These are phyloP conservation scores for Jasminum sambac DNA, from an alignment of 257 asterid genomes.

Conservation along the genomic window DNA sequence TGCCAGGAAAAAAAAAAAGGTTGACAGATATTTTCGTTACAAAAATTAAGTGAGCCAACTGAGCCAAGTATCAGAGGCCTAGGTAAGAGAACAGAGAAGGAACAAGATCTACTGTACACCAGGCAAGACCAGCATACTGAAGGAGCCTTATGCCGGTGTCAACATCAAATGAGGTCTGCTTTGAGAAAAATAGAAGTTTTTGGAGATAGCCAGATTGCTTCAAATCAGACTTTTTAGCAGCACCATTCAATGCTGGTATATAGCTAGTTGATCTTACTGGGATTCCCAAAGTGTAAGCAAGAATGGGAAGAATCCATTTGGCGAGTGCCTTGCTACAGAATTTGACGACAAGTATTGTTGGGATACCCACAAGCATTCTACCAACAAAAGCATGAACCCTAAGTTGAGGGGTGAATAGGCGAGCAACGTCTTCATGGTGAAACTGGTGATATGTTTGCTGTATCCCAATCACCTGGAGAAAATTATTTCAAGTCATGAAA, in stretches of 20 bases:
- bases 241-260: constrained; percentile 52
- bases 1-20: background rate
- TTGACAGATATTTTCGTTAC: constrained; percentile 8
- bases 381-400: constrained; percentile 51
- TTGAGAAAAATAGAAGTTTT: constrained; percentile 57
- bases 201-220: constrained; percentile 73
- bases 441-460: constrained; percentile 91
- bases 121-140: constrained; percentile 93
- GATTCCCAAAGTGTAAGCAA: constrained; percentile 81
- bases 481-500: constrained; percentile 17
- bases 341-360: constrained; percentile 82
- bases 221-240: constrained; percentile 47
- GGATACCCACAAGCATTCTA: constrained; percentile 79
- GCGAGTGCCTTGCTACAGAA: constrained; percentile 90
- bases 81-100: constrained; percentile 68
- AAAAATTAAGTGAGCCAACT: constrained; percentile 1
- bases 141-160: constrained; percentile 94
- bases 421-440: constrained; percentile 81
- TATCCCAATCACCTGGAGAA: constrained; percentile 75
- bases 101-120: constrained; percentile 96
- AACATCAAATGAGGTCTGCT: constrained; percentile 67
- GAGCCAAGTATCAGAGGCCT: constrained; percentile 52
- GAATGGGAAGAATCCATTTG: constrained; percentile 86
- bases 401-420: constrained; percentile 65
- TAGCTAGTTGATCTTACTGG: constrained; percentile 79